These are phyloP conservation scores for Echites panduratus DNA, from an alignment of 257 asterid species.

Conservation along the genomic window DNA sequence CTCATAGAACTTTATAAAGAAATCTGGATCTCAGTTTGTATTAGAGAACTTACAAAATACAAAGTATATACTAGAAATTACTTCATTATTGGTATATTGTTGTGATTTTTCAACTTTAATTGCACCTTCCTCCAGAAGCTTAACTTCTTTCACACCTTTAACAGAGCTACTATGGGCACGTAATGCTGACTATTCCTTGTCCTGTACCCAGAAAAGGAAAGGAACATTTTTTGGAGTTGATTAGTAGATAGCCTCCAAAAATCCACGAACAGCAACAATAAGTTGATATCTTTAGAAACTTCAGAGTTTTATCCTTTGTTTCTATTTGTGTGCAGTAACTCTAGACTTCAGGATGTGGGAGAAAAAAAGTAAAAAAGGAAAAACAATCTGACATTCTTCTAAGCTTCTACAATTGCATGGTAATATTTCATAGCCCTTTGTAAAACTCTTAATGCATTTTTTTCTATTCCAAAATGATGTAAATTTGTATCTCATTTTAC, in stretches of 20 bases:
- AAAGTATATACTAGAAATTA: conserved; percentile 56
- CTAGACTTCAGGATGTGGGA: neutral
- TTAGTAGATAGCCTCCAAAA: neutral
- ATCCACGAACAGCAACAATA: neutral
- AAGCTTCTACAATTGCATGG: conserved; percentile 63
- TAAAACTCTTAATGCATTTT: conserved; percentile 58
- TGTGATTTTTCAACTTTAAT: conserved; percentile 40
- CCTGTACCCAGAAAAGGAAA: conserved; percentile 33
- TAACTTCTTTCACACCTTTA: conserved; percentile 37
- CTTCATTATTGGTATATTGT: conserved; percentile 80
- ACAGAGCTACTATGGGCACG: no score
- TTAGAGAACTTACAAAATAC: conserved; percentile 45
- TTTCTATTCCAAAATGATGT: conserved; percentile 99
- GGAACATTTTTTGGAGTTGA: neutral
- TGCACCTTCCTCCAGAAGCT: conserved; percentile 40
- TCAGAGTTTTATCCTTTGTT: neutral
- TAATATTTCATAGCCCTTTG: conserved; percentile 53
- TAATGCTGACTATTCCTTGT: no score
- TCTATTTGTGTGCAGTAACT: neutral
- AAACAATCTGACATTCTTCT: conserved; percentile 61
- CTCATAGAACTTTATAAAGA: conserved; percentile 5
- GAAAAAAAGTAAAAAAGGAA: neutral
- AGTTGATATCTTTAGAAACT: neutral
- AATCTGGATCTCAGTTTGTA: conserved; percentile 3
- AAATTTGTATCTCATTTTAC: conserved; percentile 88